Conservation (phyloP, 768 basidiomycete species). For the Agaricus sinodeliciosus region DNA sequence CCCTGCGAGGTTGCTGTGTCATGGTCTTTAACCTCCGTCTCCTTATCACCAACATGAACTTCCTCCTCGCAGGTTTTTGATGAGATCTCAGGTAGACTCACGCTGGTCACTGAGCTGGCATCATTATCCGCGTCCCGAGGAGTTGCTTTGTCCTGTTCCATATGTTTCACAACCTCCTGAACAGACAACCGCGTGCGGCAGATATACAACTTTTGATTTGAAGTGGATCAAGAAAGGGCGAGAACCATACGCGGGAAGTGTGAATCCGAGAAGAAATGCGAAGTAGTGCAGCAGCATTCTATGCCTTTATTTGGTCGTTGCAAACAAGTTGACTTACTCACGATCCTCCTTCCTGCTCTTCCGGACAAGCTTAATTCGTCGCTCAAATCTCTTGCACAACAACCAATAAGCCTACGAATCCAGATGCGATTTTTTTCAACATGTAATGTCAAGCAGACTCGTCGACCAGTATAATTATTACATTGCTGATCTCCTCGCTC, state of each 20-base stretch:
- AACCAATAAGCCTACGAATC: too few relatives aligned
- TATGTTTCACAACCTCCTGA: neutral
- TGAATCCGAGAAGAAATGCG: too few relatives aligned
- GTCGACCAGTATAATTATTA: too few relatives aligned
- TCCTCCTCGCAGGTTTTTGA: neutral
- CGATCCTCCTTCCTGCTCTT: neutral
- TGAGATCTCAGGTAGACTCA: neutral
- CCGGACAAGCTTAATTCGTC: too few relatives aligned
- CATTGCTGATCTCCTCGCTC: too few relatives aligned
- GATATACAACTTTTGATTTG: neutral
- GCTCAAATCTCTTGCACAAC: too few relatives aligned
- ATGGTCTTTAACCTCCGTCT: neutral
- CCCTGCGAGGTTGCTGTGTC: neutral
- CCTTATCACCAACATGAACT: neutral
- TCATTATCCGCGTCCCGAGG: neutral
- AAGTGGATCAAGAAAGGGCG: neutral
- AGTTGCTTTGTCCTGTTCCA: neutral
- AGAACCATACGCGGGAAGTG: neutral
- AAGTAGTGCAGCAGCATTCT: too few relatives aligned
- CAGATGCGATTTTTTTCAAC: too few relatives aligned
- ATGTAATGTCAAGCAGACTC: too few relatives aligned
- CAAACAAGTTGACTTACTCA: too few relatives aligned
- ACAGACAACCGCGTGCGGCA: neutral
- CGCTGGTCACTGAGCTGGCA: neutral
- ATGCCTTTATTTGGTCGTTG: neutral